phyloP scores from a whole-genome alignment of 495 filamentous ascomycete species.

The Hyaloscypha variabilis region DNA sequence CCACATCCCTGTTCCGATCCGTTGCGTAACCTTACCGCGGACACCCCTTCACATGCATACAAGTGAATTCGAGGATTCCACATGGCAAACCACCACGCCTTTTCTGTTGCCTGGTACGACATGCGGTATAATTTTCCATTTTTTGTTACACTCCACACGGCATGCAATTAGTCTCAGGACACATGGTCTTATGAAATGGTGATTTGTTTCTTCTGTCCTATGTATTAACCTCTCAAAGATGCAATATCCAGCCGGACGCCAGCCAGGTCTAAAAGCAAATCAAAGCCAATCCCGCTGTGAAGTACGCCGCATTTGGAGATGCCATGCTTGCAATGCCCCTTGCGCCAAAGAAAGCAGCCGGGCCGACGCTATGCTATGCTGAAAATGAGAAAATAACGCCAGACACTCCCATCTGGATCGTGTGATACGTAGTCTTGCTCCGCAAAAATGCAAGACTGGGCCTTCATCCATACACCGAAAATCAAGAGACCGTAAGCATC shows the following conservation, averaged over 20 bases:
- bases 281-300: neutral
- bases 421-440: neutral
- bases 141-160: neutral
- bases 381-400: slow-evolving; percentile 21
- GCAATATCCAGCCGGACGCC: slow-evolving; percentile 8
- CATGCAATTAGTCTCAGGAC: neutral
- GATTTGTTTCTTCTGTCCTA: neutral
- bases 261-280: slow-evolving; percentile 19
- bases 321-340: slow-evolving; percentile 13
- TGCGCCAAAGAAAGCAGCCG: slow-evolving; percentile 15
- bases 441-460: neutral
- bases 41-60: neutral
- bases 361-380: slow-evolving; percentile 27
- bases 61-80: neutral
- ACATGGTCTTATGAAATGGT: neutral
- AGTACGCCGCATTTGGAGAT: slow-evolving; percentile 22
- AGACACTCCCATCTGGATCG: neutral
- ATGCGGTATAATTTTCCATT: neutral
- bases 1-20: slow-evolving; percentile 1
- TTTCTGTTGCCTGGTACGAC: neutral
- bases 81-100: neutral
- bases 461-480: neutral
- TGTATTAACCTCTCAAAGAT: slow-evolving; percentile 12
- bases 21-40: neutral
- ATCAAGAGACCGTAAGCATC: neutral